phyloP scores from a whole-genome alignment of 2,329 filamentous ascomycete species.

The Neoscytalidium dimidiatum region DNA sequence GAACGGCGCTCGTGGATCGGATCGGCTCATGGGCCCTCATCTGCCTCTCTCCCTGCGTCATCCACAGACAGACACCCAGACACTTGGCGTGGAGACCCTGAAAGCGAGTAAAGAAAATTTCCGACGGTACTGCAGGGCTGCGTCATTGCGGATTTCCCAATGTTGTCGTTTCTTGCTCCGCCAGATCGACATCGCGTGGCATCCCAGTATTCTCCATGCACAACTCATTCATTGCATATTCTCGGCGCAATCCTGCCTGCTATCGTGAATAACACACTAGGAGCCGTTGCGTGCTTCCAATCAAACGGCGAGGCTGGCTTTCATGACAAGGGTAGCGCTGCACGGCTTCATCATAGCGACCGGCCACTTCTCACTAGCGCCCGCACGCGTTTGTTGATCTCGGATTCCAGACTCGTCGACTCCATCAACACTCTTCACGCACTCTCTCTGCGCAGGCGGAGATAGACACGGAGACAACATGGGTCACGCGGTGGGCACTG shows the following conservation, averaged over 20 bases:
- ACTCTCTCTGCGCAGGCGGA: background rate
- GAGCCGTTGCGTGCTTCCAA: background rate
- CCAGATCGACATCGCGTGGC: constrained; percentile 8
- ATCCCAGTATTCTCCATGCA: background rate
- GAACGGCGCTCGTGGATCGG: constrained; percentile 5
- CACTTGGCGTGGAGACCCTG: constrained; percentile 7
- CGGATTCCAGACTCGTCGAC: background rate
- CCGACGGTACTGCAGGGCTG: background rate
- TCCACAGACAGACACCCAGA: background rate
- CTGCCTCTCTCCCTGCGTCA: constrained; percentile 10
- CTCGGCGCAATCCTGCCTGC: constrained; percentile 7
- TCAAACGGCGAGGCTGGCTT: constrained; percentile 10
- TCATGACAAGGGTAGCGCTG: constrained; percentile 1
- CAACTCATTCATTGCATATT: background rate
- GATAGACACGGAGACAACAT: background rate
- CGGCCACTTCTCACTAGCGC: background rate
- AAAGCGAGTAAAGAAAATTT: background rate
- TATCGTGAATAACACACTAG: background rate
- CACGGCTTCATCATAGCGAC: constrained; percentile 14
- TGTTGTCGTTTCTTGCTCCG: background rate
- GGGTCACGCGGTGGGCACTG: constrained; percentile 1
- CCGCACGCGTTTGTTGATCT: constrained; percentile 1
- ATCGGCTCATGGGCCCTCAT: background rate
- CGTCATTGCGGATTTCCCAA: constrained; percentile 8
- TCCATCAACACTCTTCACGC: background rate